Percentiles rank a stretch among this genome's conserved stretches.
phyloP scores from a whole-genome alignment of 140 eudicot genomes.

The Bidens hawaiensis region DNA sequence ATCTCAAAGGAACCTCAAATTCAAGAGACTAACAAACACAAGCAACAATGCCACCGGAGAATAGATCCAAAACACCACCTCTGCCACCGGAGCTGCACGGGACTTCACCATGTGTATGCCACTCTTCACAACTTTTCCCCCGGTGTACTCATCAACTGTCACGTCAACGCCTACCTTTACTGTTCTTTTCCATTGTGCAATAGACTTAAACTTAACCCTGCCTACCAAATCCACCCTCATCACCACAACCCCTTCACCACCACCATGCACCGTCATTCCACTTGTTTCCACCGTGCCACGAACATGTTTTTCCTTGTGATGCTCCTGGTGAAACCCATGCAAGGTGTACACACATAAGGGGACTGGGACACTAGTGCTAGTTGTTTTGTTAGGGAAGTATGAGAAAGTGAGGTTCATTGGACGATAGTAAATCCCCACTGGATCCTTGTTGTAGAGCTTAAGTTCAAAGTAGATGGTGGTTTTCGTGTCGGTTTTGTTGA shows the following conservation, averaged over 20 bases:
- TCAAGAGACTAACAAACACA: slow-evolving; percentile 15
- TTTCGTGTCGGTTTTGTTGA: slow-evolving; percentile 12
- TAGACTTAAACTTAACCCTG: slow-evolving; percentile 33
- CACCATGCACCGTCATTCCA: slow-evolving; percentile 5
- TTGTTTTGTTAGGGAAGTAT: slow-evolving; percentile 21
- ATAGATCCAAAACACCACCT: slow-evolving; percentile 10
- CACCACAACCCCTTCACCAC: slow-evolving; percentile 8
- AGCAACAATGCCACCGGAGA: slow-evolving; percentile 22
- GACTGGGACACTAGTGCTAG: slow-evolving; percentile 13
- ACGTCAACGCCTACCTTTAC: slow-evolving; percentile 24
- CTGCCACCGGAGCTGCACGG: slow-evolving; percentile 1
- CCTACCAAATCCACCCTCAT: slow-evolving; percentile 33
- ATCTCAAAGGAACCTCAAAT: slow-evolving; percentile 31
- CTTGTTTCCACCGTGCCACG: slow-evolving; percentile 10
- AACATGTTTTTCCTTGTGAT: slow-evolving; percentile 24
- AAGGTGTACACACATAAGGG: slow-evolving; percentile 21
- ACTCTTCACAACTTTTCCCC: slow-evolving; percentile 15
- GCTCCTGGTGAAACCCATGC: slow-evolving; percentile 25
- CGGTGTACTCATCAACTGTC: slow-evolving; percentile 24
- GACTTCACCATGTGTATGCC: slow-evolving; percentile 16
- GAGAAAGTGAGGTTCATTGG: slow-evolving; percentile 31
- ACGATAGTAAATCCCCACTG: slow-evolving; percentile 27
- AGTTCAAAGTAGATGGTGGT: slow-evolving; percentile 30
- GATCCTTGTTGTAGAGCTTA: slow-evolving; percentile 30
- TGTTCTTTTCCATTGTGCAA: slow-evolving; percentile 30